Evolutionary conservation across 768 basidiomycete genomes (phyloP).

Genomic region (Xerocomus spinulosus): DNA sequence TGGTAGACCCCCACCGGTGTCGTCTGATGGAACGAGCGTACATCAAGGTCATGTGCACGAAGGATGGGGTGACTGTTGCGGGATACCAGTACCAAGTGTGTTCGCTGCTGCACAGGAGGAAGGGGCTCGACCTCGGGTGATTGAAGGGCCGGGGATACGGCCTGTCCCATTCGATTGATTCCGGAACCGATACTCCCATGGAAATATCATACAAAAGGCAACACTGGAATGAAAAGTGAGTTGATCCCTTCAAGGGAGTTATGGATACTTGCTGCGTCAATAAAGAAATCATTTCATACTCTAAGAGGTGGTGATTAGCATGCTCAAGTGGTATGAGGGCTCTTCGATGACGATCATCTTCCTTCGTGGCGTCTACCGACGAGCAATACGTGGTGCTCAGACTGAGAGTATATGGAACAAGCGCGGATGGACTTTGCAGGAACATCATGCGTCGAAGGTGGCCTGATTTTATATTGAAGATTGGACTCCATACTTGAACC

Average conservation of each 20-base stretch:
- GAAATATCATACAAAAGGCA: too few relatives aligned
- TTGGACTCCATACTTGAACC: too few relatives aligned
- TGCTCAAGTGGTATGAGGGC: neutral
- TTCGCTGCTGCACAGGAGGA: conserved; percentile 68
- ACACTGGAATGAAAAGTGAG: too few relatives aligned
- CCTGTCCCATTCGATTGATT: conserved; percentile 71
- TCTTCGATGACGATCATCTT: neutral
- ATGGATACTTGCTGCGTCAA: neutral
- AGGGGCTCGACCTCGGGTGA: conserved; percentile 32
- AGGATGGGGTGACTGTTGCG: conserved; percentile 90
- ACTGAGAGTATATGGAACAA: too few relatives aligned
- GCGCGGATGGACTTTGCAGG: too few relatives aligned
- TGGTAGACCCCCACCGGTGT: conserved; percentile 44
- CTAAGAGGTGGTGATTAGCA: neutral
- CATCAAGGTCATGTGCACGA: conserved; percentile 34
- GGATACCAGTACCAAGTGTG: conserved; percentile 78
- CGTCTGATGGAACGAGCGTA: conserved; percentile 20
- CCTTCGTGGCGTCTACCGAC: too few relatives aligned
- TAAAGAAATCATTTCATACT: neutral
- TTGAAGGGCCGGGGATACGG: conserved; percentile 60
- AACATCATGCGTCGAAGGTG: too few relatives aligned
- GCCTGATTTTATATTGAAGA: too few relatives aligned
- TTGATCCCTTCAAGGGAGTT: too few relatives aligned
- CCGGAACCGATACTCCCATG: too few relatives aligned
- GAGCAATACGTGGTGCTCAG: too few relatives aligned